Conservation (phyloP, 768 basidiomycete genomes). For the Phaeotremella skinneri region DNA sequence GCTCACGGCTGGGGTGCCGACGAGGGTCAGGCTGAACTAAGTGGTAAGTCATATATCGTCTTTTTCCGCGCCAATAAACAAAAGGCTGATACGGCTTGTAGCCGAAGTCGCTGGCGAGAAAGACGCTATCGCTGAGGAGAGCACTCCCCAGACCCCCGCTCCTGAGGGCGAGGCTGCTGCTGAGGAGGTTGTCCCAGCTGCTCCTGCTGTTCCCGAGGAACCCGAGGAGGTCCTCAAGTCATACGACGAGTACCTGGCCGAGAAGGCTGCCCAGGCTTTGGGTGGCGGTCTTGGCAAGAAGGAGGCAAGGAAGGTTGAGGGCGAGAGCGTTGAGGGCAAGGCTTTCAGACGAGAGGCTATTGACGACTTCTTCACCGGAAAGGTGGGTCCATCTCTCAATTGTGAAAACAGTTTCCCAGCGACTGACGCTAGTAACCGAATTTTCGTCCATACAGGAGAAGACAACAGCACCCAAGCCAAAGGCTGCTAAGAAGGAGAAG, state of each 20-base stretch:
- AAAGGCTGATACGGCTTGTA: constrained; percentile 16
- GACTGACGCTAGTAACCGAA: too few relatives aligned
- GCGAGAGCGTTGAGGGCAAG: constrained; percentile 67
- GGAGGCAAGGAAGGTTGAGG: constrained; percentile 64
- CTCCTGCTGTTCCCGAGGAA: constrained; percentile 40
- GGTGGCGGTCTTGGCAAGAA: constrained; percentile 64
- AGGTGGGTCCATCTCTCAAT: constrained; percentile 60
- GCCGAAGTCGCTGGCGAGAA: constrained; percentile 69
- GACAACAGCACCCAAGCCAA: constrained; percentile 39
- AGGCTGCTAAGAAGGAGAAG: constrained; percentile 59
- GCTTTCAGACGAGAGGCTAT: constrained; percentile 70
- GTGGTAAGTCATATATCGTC: constrained; percentile 32
- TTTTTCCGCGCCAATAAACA: not conserved
- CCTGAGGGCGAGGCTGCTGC: constrained; percentile 57
- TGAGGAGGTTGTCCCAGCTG: constrained; percentile 46
- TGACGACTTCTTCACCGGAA: constrained; percentile 78
- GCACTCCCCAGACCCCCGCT: constrained; percentile 65
- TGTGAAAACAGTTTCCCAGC: not conserved
- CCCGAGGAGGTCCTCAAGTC: constrained; percentile 69
- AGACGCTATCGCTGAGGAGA: constrained; percentile 72
- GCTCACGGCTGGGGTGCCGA: constrained; percentile 95
- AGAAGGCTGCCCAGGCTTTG: constrained; percentile 56
- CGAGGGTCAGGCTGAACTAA: constrained; percentile 74
- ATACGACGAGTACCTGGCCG: constrained; percentile 85
- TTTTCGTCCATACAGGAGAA: constrained; percentile 33